Evolutionary conservation across 2,329 filamentous ascomycete genomes (phyloP).

Genomic region (Fusarium mundagurra): DNA sequence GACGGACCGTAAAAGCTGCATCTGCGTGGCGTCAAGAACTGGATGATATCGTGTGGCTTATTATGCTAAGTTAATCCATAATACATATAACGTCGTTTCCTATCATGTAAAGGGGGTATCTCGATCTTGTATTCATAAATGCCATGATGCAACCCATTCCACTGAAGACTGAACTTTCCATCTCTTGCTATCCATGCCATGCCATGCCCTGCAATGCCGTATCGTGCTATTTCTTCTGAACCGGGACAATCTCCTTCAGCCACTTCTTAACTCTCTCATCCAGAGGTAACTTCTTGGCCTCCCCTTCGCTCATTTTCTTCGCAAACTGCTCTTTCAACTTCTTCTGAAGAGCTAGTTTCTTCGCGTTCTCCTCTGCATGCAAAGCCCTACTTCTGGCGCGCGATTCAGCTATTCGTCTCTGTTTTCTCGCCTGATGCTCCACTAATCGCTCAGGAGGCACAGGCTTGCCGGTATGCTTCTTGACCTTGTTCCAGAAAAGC

Average conservation of each 20-base stretch:
- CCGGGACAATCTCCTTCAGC: constrained; percentile 34
- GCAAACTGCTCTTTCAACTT: constrained; percentile 28
- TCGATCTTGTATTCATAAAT: constrained; percentile 33
- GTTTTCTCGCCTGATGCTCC: background rate
- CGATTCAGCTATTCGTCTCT: background rate
- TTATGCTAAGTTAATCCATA: background rate
- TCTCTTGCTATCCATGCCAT: constrained; percentile 4
- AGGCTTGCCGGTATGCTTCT: constrained; percentile 11
- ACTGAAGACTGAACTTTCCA: background rate
- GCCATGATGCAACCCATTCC: constrained; percentile 3
- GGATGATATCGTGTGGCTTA: constrained; percentile 1
- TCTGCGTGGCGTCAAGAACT: constrained; percentile 2
- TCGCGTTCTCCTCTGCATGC: constrained; percentile 5
- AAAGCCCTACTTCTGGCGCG: constrained; percentile 1
- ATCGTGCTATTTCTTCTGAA: background rate
- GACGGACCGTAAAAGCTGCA: constrained; percentile 6
- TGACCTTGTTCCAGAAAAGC: constrained; percentile 27
- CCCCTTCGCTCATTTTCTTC: constrained; percentile 36
- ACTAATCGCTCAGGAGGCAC: constrained; percentile 20
- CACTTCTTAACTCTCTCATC: constrained; percentile 37
- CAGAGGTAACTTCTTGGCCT: constrained; percentile 33
- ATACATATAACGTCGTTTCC: constrained; percentile 4
- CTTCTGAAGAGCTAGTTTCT: constrained; percentile 1
- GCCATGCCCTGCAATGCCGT: background rate
- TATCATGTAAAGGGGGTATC: constrained; percentile 30